Percentiles rank a stretch among this genome's conserved stretches.
These are phyloP conservation scores for Neurospora tetraspora DNA, from an alignment of 495 filamentous ascomycete species.

Conservation along the genomic window DNA sequence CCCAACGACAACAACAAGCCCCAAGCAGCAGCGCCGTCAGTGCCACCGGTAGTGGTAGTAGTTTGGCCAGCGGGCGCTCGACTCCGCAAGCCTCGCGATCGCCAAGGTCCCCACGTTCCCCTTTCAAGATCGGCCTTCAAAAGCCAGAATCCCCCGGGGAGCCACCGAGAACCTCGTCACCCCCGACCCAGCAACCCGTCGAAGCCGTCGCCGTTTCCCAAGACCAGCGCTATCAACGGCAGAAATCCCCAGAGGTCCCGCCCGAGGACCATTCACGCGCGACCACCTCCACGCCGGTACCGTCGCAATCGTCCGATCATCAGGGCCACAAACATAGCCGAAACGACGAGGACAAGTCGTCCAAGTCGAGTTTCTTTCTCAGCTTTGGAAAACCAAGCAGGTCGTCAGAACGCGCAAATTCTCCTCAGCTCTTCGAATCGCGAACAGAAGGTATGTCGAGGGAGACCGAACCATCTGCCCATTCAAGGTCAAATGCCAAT, in stretches of 20 bases:
- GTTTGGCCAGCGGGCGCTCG: slow-evolving; percentile 1
- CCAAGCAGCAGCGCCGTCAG: background rate
- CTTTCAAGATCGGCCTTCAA: slow-evolving; percentile 34
- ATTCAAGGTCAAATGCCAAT: slow-evolving; percentile 10
- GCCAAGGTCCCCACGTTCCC: slow-evolving; percentile 43
- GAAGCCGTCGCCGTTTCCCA: background rate
- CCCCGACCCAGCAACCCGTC: background rate
- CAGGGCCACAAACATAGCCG: slow-evolving; percentile 19
- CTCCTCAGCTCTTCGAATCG: slow-evolving; percentile 25
- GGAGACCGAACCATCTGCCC: slow-evolving; percentile 28
- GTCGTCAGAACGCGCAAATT: slow-evolving; percentile 27
- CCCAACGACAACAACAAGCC: slow-evolving; percentile 9
- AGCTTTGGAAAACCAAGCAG: slow-evolving; percentile 33
- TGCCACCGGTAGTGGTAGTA: background rate
- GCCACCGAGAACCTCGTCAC: slow-evolving; percentile 9
- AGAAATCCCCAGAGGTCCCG: slow-evolving; percentile 4
- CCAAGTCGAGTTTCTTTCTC: slow-evolving; percentile 35
- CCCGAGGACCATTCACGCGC: slow-evolving; percentile 4
- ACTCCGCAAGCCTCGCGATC: slow-evolving; percentile 32
- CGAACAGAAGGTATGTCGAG: slow-evolving; percentile 35
- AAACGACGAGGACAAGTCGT: slow-evolving; percentile 24
- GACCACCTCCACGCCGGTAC: slow-evolving; percentile 6
- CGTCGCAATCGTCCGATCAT: slow-evolving; percentile 10
- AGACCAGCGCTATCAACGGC: slow-evolving; percentile 5
- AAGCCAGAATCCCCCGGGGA: slow-evolving; percentile 23